Percentiles rank a stretch among this genome's conserved stretches.
These are phyloP conservation scores for Coemansia sp. DNA, from an alignment of 192 early-diverging fungal genomes.

Conservation along the genomic window DNA sequence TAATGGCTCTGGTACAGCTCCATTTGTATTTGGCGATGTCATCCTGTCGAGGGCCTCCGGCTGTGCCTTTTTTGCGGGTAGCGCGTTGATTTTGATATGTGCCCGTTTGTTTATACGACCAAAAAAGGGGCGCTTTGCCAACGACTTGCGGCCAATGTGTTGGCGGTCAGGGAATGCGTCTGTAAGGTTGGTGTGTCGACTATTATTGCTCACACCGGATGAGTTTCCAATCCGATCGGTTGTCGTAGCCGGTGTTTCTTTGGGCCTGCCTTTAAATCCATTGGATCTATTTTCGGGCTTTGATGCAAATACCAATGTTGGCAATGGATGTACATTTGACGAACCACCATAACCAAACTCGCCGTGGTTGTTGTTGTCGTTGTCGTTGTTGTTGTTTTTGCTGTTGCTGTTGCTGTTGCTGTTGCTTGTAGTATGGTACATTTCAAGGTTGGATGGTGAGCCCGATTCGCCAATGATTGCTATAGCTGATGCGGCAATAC, in stretches of 20 bases:
- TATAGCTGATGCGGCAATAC: neutral
- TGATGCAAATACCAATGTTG: neutral
- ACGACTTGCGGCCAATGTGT: slow-evolving; percentile 32
- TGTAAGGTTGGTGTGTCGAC: slow-evolving; percentile 5
- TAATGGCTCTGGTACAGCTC: neutral
- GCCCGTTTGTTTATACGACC: slow-evolving; percentile 12
- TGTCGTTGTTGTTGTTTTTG: neutral
- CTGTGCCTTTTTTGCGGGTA: neutral
- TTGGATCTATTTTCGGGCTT: neutral
- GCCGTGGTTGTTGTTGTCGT: neutral
- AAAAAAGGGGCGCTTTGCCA: slow-evolving; percentile 9
- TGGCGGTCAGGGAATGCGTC: slow-evolving; percentile 52
- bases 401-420: neutral
- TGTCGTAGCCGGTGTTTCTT: neutral
- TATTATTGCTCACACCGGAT: neutral
- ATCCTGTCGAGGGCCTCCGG: neutral
- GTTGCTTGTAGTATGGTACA: neutral
- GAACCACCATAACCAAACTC: neutral
- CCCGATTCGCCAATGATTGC: neutral
- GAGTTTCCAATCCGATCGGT: neutral
- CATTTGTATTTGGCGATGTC: neutral
- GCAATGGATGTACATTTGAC: neutral
- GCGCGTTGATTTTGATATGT: slow-evolving; percentile 20
- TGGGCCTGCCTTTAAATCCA: neutral
- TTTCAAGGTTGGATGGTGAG: neutral